Percentiles rank a stretch among this genome's conserved stretches.
Evolutionary conservation across 495 filamentous ascomycete species (phyloP).

Genomic region (Lasiosphaeris hirsuta): DNA sequence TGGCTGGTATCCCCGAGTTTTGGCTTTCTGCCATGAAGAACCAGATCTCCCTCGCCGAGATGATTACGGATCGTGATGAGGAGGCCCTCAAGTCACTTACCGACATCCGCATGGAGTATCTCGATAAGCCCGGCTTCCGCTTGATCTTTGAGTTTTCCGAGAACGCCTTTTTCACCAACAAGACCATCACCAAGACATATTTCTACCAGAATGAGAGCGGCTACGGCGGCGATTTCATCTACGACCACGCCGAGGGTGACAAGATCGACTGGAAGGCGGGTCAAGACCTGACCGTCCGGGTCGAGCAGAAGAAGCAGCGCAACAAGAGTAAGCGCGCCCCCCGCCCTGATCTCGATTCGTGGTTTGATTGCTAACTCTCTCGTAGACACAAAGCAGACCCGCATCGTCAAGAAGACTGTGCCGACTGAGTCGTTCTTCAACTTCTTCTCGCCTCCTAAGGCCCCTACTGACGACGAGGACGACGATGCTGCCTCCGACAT

Average conservation of each 20-base stretch:
- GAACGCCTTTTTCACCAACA: slow-evolving; percentile 96
- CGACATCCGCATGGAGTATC: slow-evolving; percentile 98
- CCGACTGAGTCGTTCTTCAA: slow-evolving; percentile 99
- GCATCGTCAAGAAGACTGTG: slow-evolving; percentile 97
- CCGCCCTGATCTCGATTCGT: neutral
- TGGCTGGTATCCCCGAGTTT: slow-evolving; percentile 91
- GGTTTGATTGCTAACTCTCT: slow-evolving; percentile 26
- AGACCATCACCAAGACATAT: slow-evolving; percentile 96
- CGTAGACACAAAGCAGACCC: slow-evolving; percentile 95
- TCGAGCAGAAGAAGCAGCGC: slow-evolving; percentile 98
- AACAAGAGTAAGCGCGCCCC: slow-evolving; percentile 80
- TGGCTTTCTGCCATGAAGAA: slow-evolving; percentile 99
- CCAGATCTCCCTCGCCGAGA: slow-evolving; percentile 90
- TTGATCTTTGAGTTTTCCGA: slow-evolving; percentile 95
- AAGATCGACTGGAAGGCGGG: slow-evolving; percentile 96
- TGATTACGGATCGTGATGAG: slow-evolving; percentile 97
- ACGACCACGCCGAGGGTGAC: slow-evolving; percentile 96
- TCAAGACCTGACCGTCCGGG: slow-evolving; percentile 86
- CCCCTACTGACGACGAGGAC: slow-evolving; percentile 69
- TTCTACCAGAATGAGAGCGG: slow-evolving; percentile 99
- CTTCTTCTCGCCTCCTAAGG: slow-evolving; percentile 95
- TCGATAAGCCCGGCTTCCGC: slow-evolving; percentile 95
- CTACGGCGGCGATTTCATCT: slow-evolving; percentile 98
- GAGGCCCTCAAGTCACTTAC: slow-evolving; percentile 83
- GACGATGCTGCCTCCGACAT: slow-evolving; percentile 85